Conservation (phyloP, 331 rosid genomes). For the Rosa hybrid region DNA sequence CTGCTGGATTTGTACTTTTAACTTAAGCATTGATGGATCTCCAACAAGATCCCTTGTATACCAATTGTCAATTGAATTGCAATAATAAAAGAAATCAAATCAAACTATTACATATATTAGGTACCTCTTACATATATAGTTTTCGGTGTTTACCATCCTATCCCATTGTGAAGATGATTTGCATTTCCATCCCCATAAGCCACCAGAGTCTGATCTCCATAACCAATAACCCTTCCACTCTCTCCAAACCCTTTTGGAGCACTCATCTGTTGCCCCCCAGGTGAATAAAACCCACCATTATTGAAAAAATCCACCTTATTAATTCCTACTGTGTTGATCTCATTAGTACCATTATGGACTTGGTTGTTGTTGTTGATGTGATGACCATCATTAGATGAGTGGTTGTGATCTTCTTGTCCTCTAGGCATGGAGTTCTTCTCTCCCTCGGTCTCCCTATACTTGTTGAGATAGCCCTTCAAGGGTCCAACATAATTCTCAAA, state of each 20-base stretch:
- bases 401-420: constrained; percentile 41
- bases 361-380: constrained; percentile 7
- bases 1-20: background rate
- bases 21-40: background rate
- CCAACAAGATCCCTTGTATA: background rate
- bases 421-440: constrained; percentile 49
- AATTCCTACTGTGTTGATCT: constrained; percentile 11
- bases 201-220: constrained; percentile 37
- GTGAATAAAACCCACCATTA: constrained; percentile 51
- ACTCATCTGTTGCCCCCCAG: constrained; percentile 34
- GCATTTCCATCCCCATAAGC: constrained; percentile 47
- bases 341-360: constrained; percentile 19
- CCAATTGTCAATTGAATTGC: background rate
- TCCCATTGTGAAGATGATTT: constrained; percentile 48
- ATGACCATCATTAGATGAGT: background rate
- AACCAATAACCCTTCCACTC: constrained; percentile 39
- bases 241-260: constrained; percentile 37
- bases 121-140: background rate
- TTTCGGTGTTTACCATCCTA: constrained; percentile 50
- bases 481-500: constrained; percentile 83
- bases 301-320: constrained; percentile 33
- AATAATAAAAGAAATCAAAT: background rate
- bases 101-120: constrained; percentile 7
- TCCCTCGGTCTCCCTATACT: constrained; percentile 75
- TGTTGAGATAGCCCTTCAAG: constrained; percentile 69